Evolutionary conservation across 2,329 filamentous ascomycete genomes (phyloP).

Genomic region (Xylaria sp.): DNA sequence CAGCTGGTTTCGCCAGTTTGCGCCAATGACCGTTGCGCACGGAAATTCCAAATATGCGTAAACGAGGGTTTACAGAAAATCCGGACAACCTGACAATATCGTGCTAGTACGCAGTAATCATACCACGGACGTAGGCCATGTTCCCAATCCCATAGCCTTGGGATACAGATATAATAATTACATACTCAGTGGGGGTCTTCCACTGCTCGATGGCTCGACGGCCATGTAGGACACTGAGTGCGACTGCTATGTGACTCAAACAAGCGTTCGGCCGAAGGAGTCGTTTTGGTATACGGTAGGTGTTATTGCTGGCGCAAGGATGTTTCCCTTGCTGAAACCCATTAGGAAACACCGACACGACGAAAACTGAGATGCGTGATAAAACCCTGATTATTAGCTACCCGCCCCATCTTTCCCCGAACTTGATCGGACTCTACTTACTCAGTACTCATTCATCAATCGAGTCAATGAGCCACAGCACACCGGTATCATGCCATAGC

Average conservation of each 20-base stretch:
- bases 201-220: not conserved
- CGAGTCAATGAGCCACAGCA: conserved; percentile 1
- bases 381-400: conserved; percentile 17
- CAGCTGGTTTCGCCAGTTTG: not conserved
- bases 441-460: conserved; percentile 3
- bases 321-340: conserved; percentile 3
- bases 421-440: conserved; percentile 2
- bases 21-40: not conserved
- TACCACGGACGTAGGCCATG: not conserved
- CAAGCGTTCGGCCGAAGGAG: not conserved
- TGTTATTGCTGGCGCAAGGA: conserved; percentile 8
- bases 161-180: not conserved
- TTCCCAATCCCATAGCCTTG: conserved; percentile 6
- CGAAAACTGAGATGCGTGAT: conserved; percentile 17
- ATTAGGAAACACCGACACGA: conserved; percentile 11
- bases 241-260: not conserved
- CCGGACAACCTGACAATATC: not conserved
- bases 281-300: not conserved
- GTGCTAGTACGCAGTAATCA: conserved; percentile 13
- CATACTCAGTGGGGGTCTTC: not conserved
- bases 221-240: not conserved
- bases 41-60: conserved; percentile 1
- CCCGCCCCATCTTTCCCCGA: not conserved
- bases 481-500: conserved; percentile 1
- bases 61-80: not conserved